Evolutionary conservation across 306 rosid genomes (phyloP), one percentile per base, ranked within the genome.

Genomic region (Arachis hypogaea): DNA sequence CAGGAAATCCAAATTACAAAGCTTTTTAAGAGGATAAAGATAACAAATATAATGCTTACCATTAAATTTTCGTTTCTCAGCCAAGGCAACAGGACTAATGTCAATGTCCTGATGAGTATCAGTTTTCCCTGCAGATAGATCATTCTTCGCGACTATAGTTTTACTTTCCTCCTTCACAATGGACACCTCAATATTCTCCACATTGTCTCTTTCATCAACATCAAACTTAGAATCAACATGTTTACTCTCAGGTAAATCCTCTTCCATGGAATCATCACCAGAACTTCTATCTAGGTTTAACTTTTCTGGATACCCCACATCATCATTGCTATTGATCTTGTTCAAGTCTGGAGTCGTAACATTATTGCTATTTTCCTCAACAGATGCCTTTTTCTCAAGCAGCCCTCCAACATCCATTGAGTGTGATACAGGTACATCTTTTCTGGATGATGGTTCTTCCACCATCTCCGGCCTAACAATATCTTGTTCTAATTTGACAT

Each of bases 251-350:
- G 82, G 79, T 79, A 87, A 81, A 88, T 94, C 99, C 81, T 92
- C 99, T 71, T 92, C 98, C 88, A 94, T 92, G 46, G 99, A 94
- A 88, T 94, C 98, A 82, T 94, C 99, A 68, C 98, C 98, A 79
- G 98, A 90, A 88, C 99, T 94, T 84, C 97, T 86, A 83, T 94
- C 99, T 75, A 94, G 81, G 85, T 94, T 92, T 81, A 94, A 82
- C 84, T 88, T 87, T 84, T 94, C 99, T 2, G 90, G 84, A 86
- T 90, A 87, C 83, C 89, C 97, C 73, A 80, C 84, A 84, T 92
- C 95, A 59, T 78, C 84, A 73, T 75, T 65, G 72, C 78, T 68
- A 80, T 73, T 80, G 73, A 73, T 69, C 71, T 84, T 84, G 72
- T 80, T 77, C 69, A 84, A 65, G 66, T 77, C 85, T 52, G 82